Evolutionary conservation across 306 rosid genomes (phyloP), one percentile per base, ranked within the genome.

Genomic region (Glycine soja): DNA sequence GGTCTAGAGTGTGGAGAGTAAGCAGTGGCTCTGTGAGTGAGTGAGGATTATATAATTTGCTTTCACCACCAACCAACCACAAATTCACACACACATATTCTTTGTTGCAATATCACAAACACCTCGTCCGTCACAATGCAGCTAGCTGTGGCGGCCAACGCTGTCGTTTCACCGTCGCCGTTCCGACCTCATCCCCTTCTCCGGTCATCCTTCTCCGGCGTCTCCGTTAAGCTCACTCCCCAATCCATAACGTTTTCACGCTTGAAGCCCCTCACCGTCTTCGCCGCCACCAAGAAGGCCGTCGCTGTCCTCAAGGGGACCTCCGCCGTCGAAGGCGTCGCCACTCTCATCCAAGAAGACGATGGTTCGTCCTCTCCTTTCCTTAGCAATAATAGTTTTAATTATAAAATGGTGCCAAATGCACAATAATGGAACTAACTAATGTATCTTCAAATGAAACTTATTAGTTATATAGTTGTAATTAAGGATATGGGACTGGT

Each of bases 251-350:
- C 88, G 53, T 66, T 86, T 10, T 75, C 89, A 2, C 77, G 72
- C n/a, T 89, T 87, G 58, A 91, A 74, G 79, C 88, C 91, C 32
- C 85, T 90, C 70, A 71, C 86, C 3, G 81, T 88, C 70, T 78
- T 87, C 62, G 90, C 94, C 56, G 90, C 91, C 50, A 16, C 93
- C 75, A 88, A 90, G 87, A 93, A 90, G 76, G 97, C 94, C 59
- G 97, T 93, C 68, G 88, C 93, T 46, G 94, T 93, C 65, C 92
- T 93, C 83, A 90, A 90, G 89, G 97, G 97, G 0, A 90, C 18
- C 65, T 88, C 97, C 74, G 14, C 8, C 11, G 97, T 90, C 14
- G 97, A 91, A 85, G 94, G 97, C 70, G 94, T 93, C 46, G 94
- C 77, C 68, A 91, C 91, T 16, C 85, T 93, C 77, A 76, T 87